Evolutionary conservation across 2,329 filamentous ascomycete genomes (phyloP).

Genomic region (Calonectria hawksworthii): DNA sequence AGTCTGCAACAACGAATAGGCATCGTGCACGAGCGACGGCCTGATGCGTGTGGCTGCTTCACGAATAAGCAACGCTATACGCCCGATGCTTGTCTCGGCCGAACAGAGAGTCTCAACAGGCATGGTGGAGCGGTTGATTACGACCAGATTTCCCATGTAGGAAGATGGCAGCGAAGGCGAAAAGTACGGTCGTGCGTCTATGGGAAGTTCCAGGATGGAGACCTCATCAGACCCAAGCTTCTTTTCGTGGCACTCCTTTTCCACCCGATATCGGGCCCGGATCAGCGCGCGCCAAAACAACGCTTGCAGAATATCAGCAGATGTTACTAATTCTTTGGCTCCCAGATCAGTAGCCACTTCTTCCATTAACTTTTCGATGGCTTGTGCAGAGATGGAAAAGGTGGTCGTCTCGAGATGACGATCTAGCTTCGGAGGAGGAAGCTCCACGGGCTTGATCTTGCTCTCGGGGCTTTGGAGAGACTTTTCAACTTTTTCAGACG

Average conservation of each 20-base stretch:
- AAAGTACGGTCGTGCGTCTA: constrained; percentile 48
- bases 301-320: constrained; percentile 55
- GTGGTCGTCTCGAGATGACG: constrained; percentile 45
- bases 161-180: constrained; percentile 45
- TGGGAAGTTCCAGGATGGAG: constrained; percentile 52
- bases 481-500: background rate
- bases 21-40: constrained; percentile 46
- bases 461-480: background rate
- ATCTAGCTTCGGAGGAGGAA: constrained; percentile 41
- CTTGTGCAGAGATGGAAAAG: constrained; percentile 49
- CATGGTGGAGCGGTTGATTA: constrained; percentile 46
- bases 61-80: constrained; percentile 43
- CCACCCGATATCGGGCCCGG: constrained; percentile 51
- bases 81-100: constrained; percentile 40
- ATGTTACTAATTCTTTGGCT: constrained; percentile 43
- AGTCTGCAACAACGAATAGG: constrained; percentile 42
- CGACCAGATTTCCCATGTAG: constrained; percentile 42
- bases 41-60: constrained; percentile 43
- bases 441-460: background rate
- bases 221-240: constrained; percentile 38
- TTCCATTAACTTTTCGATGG: constrained; percentile 44
- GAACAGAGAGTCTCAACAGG: constrained; percentile 43
- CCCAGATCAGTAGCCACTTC: constrained; percentile 43
- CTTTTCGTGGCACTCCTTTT: constrained; percentile 33
- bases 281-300: constrained; percentile 56